phyloP scores from a whole-genome alignment of 2,329 filamentous ascomycete genomes.

The Pseudogymnoascus sp. region DNA sequence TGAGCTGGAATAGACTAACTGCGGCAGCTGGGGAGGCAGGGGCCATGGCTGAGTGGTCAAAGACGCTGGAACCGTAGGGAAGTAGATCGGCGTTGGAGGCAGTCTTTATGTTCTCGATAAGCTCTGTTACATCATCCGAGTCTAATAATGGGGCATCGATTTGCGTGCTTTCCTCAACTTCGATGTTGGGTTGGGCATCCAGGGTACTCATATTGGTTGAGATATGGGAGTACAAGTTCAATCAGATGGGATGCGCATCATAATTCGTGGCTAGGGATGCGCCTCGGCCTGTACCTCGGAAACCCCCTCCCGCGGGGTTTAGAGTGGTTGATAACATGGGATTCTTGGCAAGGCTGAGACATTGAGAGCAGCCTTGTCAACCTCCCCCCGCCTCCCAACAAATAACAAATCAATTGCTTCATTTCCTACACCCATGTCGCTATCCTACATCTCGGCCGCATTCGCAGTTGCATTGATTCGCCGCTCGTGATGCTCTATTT shows the following conservation, averaged over 20 bases:
- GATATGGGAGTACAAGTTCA: background rate
- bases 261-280: background rate
- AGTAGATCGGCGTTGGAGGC: conserved; percentile 17
- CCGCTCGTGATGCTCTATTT: background rate
- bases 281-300: conserved; percentile 2
- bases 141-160: background rate
- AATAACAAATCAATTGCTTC: background rate
- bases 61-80: conserved; percentile 14
- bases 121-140: conserved; percentile 18
- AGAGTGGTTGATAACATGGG: background rate
- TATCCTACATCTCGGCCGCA: background rate
- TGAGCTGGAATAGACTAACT: conserved; percentile 19
- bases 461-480: background rate
- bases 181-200: background rate
- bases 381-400: background rate
- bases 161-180: background rate
- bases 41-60: conserved; percentile 28
- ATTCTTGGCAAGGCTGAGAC: conserved; percentile 6
- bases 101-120: conserved; percentile 24
- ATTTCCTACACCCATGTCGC: background rate
- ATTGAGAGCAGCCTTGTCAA: background rate
- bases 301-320: background rate
- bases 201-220: background rate
- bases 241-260: background rate
- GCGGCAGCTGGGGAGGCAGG: conserved; percentile 24